phyloP scores from a whole-genome alignment of 345 rosid species.

The Laguncularia racemosa region DNA sequence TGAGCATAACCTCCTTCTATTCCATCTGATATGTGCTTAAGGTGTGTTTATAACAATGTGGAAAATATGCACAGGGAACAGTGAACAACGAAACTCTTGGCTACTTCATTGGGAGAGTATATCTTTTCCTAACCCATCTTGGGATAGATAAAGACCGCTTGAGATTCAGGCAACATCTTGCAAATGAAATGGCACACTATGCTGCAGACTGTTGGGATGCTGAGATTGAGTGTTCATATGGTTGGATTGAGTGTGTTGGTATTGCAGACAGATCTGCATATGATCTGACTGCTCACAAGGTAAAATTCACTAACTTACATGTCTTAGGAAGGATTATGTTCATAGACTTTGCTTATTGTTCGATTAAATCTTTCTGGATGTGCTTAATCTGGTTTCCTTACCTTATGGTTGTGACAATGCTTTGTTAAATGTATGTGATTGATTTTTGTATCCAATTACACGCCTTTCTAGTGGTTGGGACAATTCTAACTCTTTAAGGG shows the following conservation, averaged over 20 bases:
- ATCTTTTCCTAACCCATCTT: constrained; percentile 69
- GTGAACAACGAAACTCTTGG: constrained; percentile 95
- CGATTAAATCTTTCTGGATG: not conserved
- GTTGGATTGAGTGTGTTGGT: constrained; percentile 99
- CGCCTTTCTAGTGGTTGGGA: too few relatives aligned
- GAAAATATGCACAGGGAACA: constrained; percentile 45
- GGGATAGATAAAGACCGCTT: constrained; percentile 76
- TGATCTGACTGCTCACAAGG: constrained; percentile 81
- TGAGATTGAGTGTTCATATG: constrained; percentile 88
- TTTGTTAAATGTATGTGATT: too few relatives aligned
- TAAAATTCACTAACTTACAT: constrained; percentile 16
- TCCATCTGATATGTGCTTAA: not conserved
- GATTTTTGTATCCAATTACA: too few relatives aligned
- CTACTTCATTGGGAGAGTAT: constrained; percentile 91
- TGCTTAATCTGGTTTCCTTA: not conserved
- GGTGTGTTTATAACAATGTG: not conserved
- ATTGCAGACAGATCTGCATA: constrained; percentile 97
- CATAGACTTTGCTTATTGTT: not conserved
- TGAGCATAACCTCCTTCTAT: constrained; percentile 13
- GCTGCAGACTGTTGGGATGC: constrained; percentile 99
- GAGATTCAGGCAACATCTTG: constrained; percentile 92
- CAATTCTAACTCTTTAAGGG: too few relatives aligned
- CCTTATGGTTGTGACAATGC: not conserved
- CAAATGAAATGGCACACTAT: constrained; percentile 98
- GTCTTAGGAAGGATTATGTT: not conserved